phyloP scores from a whole-genome alignment of 352 stramenopile species.

The Phytophthora europaea region DNA sequence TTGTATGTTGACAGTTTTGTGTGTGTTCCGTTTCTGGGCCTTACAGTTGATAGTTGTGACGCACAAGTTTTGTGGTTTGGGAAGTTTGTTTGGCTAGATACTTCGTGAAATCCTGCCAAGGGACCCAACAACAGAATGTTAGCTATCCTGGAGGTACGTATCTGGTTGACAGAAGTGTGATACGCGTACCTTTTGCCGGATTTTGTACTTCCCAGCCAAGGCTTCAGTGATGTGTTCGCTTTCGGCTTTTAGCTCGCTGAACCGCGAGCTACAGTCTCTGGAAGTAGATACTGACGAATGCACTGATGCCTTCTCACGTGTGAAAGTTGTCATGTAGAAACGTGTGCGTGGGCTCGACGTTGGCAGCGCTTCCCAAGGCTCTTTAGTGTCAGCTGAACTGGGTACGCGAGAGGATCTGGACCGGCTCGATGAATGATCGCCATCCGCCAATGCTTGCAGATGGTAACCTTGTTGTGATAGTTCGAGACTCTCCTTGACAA shows the following conservation, averaged over 20 bases:
- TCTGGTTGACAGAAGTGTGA: neutral
- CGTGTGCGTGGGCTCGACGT: slow-evolving; percentile 34
- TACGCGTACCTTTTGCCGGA: slow-evolving; percentile 53
- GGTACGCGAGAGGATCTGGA: slow-evolving; percentile 28
- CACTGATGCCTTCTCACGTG: slow-evolving; percentile 30
- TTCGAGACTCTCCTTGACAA: slow-evolving; percentile 49
- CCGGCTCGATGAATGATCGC: slow-evolving; percentile 9
- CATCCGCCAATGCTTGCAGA: slow-evolving; percentile 54
- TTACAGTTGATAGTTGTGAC: slow-evolving; percentile 52
- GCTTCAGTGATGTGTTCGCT: slow-evolving; percentile 38
- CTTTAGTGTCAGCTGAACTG: slow-evolving; percentile 20
- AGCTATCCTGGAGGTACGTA: slow-evolving; percentile 1
- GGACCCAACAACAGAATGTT: neutral
- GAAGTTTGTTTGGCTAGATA: slow-evolving; percentile 52
- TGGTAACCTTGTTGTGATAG: slow-evolving; percentile 67
- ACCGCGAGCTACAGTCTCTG: slow-evolving; percentile 25
- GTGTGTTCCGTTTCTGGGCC: slow-evolving; percentile 13
- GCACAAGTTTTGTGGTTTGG: slow-evolving; percentile 42
- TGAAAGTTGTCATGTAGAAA: slow-evolving; percentile 52
- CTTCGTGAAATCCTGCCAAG: slow-evolving; percentile 51
- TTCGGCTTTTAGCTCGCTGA: slow-evolving; percentile 47
- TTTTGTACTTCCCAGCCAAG: slow-evolving; percentile 54
- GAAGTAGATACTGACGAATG: slow-evolving; percentile 3
- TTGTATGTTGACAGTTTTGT: slow-evolving; percentile 20
- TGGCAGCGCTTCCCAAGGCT: slow-evolving; percentile 6